Percentiles rank a stretch among this genome's conserved stretches.
Evolutionary conservation across 495 filamentous ascomycete species (phyloP).

Genomic region (Tuber magnatum): DNA sequence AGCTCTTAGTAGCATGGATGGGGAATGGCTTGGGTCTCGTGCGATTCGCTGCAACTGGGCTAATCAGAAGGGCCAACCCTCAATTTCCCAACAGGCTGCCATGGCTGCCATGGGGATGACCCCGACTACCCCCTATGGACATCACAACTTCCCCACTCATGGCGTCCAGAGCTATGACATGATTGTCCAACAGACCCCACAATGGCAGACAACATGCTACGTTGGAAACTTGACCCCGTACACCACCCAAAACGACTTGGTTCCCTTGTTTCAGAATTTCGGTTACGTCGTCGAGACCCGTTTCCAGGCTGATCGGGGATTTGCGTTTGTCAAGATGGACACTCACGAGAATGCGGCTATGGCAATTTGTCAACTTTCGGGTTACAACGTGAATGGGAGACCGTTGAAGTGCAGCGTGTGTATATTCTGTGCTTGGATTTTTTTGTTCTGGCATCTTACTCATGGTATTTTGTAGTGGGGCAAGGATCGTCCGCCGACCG

Average conservation of each 20-base stretch:
- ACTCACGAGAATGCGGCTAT: conserved; percentile 95
- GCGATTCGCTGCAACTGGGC: conserved; percentile 99
- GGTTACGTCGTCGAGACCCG: conserved; percentile 95
- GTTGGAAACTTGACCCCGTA: conserved; percentile 97
- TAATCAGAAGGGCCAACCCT: conserved; percentile 98
- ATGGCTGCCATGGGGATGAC: conserved; percentile 99
- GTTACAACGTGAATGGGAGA: conserved; percentile 94
- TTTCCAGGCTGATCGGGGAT: conserved; percentile 95
- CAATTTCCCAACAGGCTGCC: conserved; percentile 92
- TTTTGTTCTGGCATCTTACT: conserved; percentile 26
- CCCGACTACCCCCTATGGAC: conserved; percentile 89
- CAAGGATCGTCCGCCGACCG: conserved; percentile 91
- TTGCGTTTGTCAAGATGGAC: conserved; percentile 99
- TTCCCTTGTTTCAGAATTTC: conserved; percentile 96
- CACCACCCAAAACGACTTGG: conserved; percentile 89
- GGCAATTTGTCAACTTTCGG: conserved; percentile 95
- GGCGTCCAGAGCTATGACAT: conserved; percentile 96
- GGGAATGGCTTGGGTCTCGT: conserved; percentile 97
- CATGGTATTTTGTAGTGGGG: conserved; percentile 65
- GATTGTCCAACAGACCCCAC: conserved; percentile 92
- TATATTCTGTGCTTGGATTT: conserved; percentile 36
- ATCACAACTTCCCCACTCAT: conserved; percentile 96
- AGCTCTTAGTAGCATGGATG: conserved; percentile 94
- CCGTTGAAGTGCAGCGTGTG: conserved; percentile 97
- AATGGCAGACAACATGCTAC: conserved; percentile 98